Evolutionary conservation across 179 eudicot genomes (phyloP).

Genomic region (Heliamphora pulchella): DNA sequence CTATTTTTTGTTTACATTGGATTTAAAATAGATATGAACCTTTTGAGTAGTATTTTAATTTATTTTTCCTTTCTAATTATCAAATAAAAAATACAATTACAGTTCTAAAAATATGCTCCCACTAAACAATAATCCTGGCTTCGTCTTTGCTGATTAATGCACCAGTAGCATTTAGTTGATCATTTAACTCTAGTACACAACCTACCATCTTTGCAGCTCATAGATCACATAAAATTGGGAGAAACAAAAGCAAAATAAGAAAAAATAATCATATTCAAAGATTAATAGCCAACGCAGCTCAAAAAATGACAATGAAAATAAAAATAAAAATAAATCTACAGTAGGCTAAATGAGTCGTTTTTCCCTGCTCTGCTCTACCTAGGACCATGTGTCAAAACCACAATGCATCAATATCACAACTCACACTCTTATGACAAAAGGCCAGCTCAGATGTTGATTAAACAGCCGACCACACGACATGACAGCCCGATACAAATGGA

Average conservation of each 20-base stretch:
- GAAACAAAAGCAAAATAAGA: background rate
- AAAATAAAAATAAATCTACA: too few species aligned
- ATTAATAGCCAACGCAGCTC: background rate
- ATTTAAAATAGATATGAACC: too few species aligned
- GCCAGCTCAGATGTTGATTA: background rate
- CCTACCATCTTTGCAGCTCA: background rate
- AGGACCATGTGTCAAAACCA: background rate
- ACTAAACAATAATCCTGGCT: too few species aligned
- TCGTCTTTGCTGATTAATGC: background rate
- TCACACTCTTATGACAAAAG: background rate
- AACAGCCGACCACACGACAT: background rate
- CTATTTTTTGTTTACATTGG: too few species aligned
- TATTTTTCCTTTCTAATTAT: too few species aligned
- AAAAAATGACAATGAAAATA: too few species aligned
- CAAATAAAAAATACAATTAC: too few species aligned
- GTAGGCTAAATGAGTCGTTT: too few species aligned
- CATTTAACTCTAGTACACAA: background rate
- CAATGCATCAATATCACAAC: background rate
- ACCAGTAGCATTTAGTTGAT: background rate
- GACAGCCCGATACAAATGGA: background rate
- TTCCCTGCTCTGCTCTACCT: background rate
- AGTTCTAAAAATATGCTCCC: too few species aligned
- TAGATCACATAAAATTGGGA: too few species aligned
- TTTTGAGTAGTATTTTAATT: too few species aligned
- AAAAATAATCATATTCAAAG: background rate